Percentiles rank a stretch among this genome's conserved stretches.
Conservation (phyloP, 768 basidiomycete species). For the Chiua virens region DNA sequence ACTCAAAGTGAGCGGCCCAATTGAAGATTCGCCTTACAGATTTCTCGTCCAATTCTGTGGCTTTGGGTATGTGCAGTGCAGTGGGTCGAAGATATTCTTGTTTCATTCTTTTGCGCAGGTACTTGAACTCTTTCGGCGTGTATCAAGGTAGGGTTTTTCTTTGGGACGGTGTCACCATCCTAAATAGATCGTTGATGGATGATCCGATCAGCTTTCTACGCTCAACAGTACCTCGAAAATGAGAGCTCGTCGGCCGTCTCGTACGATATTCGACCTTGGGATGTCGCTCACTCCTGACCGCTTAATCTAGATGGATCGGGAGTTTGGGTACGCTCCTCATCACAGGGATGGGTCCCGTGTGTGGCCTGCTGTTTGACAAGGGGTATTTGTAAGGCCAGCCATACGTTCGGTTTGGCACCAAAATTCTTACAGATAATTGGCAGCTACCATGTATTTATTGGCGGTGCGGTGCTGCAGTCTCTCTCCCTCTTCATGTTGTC, state of each 20-base stretch:
- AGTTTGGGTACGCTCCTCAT: slow-evolving; percentile 17
- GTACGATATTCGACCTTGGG: not conserved
- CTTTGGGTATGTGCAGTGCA: slow-evolving; percentile 16
- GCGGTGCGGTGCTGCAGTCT: slow-evolving; percentile 28
- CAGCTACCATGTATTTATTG: slow-evolving; percentile 19
- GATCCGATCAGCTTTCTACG: slow-evolving; percentile 18
- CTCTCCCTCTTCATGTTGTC: slow-evolving; percentile 40
- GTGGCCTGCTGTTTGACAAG: no score
- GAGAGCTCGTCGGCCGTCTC: slow-evolving; percentile 23
- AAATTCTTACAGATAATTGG: not conserved
- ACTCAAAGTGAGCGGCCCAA: not conserved
- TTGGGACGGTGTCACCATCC: not conserved
- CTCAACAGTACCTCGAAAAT: no score
- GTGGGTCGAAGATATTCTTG: not conserved
- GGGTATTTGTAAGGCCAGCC: slow-evolving; percentile 20
- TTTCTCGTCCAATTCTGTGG: slow-evolving; percentile 29
- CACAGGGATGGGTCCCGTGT: slow-evolving; percentile 18
- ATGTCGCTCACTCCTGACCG: not conserved
- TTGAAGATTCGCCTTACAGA: slow-evolving; percentile 5
- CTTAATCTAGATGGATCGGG: slow-evolving; percentile 25
- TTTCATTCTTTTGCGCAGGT: slow-evolving; percentile 5
- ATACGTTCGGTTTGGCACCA: no score
- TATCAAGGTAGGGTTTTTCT: slow-evolving; percentile 21
- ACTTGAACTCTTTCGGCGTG: slow-evolving; percentile 25
- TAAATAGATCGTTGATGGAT: not conserved